Evolutionary conservation across 805 yeast genomes (phyloP), one percentile per base, ranked within the genome.

Genomic region (Maudiozyma turicensis): DNA sequence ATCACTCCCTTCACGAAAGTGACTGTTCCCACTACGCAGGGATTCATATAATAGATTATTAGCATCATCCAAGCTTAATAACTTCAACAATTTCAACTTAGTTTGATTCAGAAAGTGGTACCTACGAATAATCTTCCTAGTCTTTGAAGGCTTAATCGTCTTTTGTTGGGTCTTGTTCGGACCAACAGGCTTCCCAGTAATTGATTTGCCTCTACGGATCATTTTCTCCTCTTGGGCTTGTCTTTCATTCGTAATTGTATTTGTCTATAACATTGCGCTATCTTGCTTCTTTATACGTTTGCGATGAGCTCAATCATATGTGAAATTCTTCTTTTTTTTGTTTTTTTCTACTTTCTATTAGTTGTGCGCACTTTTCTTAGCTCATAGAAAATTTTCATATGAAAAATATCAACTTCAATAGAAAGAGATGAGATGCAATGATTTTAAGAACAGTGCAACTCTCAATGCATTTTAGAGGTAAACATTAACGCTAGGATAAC

Each of bases 111-210:
- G 69, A 1, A 79, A 75, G 64, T 89, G 97, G 54, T 79, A 88
- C 39, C 88, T 66, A 48, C 96, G 74, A 30, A 90, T 90, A 20
- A 90, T 72, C 57, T 77, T 81, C 44, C 96, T 71, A 0, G 95
- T 84, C 57, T 79, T 72, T 42, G 75, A 73, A 3, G 88, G 95
- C 64, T 83, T 87, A 48, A 82, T 72, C 7, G 71, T 72, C 2
- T 82, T 80, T 8, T 64, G 61, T 31, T 66, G 60, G 40, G 59
- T 14, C 2, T 55, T 47, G 56, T 52, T 50, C 59, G 59, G 43
- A 65, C 66, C 29, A 66, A 64, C 42, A 60, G 59, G 49, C 38
- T 54, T 57, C 28, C 73, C 72, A 11, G 70, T 66, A 14, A 68
- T 65, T 13, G 70, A 68, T 49, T 52, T 64, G 39, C 51, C 62